Conservation (phyloP, 192 early-diverging fungal genomes). For the Obelidium mucronatum region DNA sequence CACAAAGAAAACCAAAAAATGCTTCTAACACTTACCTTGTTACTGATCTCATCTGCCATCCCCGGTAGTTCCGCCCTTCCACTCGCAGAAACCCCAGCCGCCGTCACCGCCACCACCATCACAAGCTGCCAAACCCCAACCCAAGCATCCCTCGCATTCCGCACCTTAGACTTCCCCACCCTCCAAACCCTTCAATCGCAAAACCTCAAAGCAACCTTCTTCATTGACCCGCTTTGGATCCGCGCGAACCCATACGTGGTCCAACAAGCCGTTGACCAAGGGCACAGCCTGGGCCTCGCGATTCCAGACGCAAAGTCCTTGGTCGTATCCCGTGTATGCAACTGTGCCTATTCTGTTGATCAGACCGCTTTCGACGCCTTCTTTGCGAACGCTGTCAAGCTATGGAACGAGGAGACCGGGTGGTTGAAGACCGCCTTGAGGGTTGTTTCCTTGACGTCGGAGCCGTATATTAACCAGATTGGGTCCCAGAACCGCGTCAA, state of each 20-base stretch:
- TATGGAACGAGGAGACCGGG: background rate
- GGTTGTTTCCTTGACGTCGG: background rate
- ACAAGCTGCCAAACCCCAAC: background rate
- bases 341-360: background rate
- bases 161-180: background rate
- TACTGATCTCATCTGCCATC: too few relatives aligned
- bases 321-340: background rate
- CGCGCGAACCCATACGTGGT: too few relatives aligned
- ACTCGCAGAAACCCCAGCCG: too few relatives aligned
- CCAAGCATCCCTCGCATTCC: background rate
- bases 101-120: too few relatives aligned
- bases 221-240: background rate
- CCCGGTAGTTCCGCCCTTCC: too few relatives aligned
- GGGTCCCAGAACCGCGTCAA: background rate
- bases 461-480: background rate
- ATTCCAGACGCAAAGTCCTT: background rate
- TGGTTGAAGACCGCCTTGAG: background rate
- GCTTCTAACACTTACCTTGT: too few relatives aligned
- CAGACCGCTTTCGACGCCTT: background rate
- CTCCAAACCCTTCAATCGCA: background rate
- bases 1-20: too few relatives aligned
- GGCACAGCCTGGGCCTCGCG: slow-evolving; percentile 1
- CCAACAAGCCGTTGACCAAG: background rate
- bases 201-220: slow-evolving; percentile 6
- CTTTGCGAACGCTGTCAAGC: background rate